phyloP scores from a whole-genome alignment of 164 flowering plant genomes.

The Macadamia tetraphylla region DNA sequence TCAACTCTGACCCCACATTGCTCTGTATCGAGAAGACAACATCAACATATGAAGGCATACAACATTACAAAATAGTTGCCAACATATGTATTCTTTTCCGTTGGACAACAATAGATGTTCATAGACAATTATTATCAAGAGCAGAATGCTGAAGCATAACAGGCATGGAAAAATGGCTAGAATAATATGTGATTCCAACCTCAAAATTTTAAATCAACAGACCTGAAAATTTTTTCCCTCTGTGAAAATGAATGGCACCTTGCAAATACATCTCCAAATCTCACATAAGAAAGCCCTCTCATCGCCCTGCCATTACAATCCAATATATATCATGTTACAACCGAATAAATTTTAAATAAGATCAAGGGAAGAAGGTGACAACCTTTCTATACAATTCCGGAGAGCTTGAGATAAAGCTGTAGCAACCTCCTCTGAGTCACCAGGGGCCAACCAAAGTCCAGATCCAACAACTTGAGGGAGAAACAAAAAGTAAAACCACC shows the following conservation, averaged over 20 bases:
- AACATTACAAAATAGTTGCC: neutral
- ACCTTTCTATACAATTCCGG: constrained; percentile 89
- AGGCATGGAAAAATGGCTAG: neutral
- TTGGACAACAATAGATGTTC: neutral
- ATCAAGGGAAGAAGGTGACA: constrained; percentile 6
- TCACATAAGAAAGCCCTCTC: constrained; percentile 57
- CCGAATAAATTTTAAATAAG: neutral
- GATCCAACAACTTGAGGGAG: constrained; percentile 58
- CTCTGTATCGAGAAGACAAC: neutral
- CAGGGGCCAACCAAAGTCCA: constrained; percentile 96
- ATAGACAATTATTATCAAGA: neutral
- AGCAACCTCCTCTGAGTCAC: constrained; percentile 95
- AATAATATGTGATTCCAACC: constrained; percentile 1
- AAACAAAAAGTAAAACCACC: neutral
- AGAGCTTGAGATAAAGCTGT: constrained; percentile 89
- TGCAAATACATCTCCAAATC: constrained; percentile 92
- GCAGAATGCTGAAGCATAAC: neutral
- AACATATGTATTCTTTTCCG: neutral
- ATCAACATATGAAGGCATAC: neutral
- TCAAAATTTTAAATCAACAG: constrained; percentile 6
- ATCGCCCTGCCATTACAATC: constrained; percentile 55
- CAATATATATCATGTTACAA: constrained; percentile 8
- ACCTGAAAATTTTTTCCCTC: constrained; percentile 77
- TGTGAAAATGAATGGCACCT: constrained; percentile 55
- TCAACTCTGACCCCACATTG: neutral